Conservation (phyloP, 2,329 filamentous ascomycete species). For the Phialophora macrospora region DNA sequence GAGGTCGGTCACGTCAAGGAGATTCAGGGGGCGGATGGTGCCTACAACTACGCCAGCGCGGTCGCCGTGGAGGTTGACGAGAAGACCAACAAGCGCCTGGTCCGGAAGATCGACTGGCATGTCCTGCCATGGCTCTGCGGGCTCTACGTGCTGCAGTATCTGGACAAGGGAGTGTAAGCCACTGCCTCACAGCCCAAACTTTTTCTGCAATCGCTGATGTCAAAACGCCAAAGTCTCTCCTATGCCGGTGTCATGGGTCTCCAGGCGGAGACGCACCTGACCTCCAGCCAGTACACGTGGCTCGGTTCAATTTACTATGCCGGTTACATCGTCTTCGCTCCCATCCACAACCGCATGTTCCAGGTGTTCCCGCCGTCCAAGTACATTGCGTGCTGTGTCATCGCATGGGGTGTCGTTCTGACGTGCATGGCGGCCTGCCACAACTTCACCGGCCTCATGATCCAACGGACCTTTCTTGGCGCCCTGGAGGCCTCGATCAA, state of each 20-base stretch:
- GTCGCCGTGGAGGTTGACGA: conserved; percentile 10
- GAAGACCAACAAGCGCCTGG: conserved; percentile 13
- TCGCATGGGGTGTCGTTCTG: conserved; percentile 12
- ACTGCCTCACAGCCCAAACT: too few species aligned
- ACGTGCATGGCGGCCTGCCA: conserved; percentile 16
- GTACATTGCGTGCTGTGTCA: conserved; percentile 16
- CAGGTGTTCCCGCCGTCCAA: conserved; percentile 15
- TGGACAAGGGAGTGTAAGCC: conserved; percentile 11
- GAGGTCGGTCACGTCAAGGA: conserved; percentile 17
- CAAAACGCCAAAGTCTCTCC: neutral
- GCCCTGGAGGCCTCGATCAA: conserved; percentile 16
- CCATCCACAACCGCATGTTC: conserved; percentile 14
- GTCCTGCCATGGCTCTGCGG: conserved; percentile 13
- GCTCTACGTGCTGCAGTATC: conserved; percentile 12
- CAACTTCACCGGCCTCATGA: conserved; percentile 13
- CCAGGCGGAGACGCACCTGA: conserved; percentile 10
- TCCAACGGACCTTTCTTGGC: conserved; percentile 14
- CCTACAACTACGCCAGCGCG: conserved; percentile 15
- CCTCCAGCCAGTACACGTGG: conserved; percentile 13
- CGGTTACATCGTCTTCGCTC: conserved; percentile 19
- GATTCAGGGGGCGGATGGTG: conserved; percentile 14
- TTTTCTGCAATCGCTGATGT: too few species aligned
- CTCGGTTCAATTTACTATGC: conserved; percentile 16
- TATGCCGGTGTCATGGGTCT: conserved; percentile 18
- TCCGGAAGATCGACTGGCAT: conserved; percentile 17